phyloP scores from a whole-genome alignment of 345 rosid genomes.

The Lepidium sativum region DNA sequence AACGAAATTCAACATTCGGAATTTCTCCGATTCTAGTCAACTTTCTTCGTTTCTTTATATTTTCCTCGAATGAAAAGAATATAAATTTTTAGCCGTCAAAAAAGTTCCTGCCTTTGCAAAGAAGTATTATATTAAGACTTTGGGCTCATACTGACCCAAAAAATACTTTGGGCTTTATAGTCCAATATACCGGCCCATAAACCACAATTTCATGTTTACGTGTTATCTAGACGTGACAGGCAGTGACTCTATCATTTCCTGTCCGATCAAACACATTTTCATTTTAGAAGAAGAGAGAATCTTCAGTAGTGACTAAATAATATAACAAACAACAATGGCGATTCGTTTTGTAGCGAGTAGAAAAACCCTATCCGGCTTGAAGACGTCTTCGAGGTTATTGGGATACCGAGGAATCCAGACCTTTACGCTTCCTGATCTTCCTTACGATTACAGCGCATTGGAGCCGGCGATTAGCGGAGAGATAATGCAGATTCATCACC shows the following conservation, averaged over 20 bases:
- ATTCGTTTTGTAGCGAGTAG: constrained; percentile 40
- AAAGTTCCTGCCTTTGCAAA: neutral
- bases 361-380: constrained; percentile 30
- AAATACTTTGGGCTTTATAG: neutral
- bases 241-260: neutral
- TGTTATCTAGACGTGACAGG: neutral
- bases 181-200: constrained; percentile 6
- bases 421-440: constrained; percentile 78
- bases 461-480: constrained; percentile 92
- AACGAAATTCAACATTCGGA: constrained; percentile 14
- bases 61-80: neutral
- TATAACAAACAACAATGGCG: constrained; percentile 52
- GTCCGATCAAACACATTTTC: neutral
- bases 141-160: neutral
- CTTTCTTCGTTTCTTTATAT: constrained; percentile 5
- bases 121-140: neutral
- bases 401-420: constrained; percentile 33
- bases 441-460: constrained; percentile 78
- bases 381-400: constrained; percentile 8
- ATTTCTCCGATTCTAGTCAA: constrained; percentile 22
- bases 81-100: neutral
- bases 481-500: constrained; percentile 96
- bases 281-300: neutral
- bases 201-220: neutral
- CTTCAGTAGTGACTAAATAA: neutral